Evolutionary conservation across 192 early-diverging fungal species (phyloP), one percentile per base, ranked within the genome.

Genomic region (Backusella tuberculispora): DNA sequence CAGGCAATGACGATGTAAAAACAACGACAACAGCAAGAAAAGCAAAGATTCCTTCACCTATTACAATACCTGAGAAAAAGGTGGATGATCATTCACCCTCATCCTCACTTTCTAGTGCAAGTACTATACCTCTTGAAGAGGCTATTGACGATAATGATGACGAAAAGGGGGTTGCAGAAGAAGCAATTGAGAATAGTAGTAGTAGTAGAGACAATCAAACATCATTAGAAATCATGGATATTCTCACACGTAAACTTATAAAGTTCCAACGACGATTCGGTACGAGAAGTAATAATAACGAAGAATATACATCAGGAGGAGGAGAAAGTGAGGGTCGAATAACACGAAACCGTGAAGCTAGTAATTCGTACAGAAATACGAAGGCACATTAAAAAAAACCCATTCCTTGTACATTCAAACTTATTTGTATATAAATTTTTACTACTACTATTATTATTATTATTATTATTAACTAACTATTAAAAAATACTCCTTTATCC

Each of bases 171-270:
- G 56, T 63, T 0, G 71, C 71, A 26, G 71, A 73, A 26, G 71
- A 73, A 17, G 71, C 38, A 1, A 63, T 63, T 63, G 72, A 66
- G 29, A 17, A 72, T 21, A 53, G 41, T 17, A 56, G 15, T 12
- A 37, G 14, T 14, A 53, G 6, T 43, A 34, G 29, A 19, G 40
- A 73, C 6, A 37, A 70, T 38, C 53, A 75, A 71, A 72, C 77
- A 14, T 83, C 81, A 4, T 40, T 88, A 13, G 84, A 88, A 19
- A 70, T 88, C 66, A 85, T 88, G 86, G 84, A 88, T 78, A 79
- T 77, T 42, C 72, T 88, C 26, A 85, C 86, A 15, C 79, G 86
- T 13, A 80, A 88, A 63, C 46, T 88, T 43, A 85, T 88, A 41
- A 81, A 82, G 13, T 88, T 88, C 75, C 86, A 88, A 64, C 76